Conservation (phyloP, 805 yeast genomes). For the Zygoascus biomembranicola region DNA sequence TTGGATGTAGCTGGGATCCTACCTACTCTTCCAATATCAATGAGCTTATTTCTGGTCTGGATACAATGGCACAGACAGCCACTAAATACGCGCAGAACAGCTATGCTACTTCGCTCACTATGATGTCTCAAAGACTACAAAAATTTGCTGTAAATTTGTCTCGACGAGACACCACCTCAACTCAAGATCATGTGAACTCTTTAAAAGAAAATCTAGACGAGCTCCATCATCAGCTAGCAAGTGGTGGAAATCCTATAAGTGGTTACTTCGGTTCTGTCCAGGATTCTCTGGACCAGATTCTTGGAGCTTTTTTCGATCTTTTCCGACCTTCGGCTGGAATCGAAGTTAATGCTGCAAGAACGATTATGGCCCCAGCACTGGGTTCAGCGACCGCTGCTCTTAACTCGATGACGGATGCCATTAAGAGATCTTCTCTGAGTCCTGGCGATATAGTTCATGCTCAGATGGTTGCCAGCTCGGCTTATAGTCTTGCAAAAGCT, state of each 20-base stretch:
- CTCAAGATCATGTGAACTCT: not conserved
- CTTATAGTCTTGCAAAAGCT: not conserved
- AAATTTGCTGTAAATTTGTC: not conserved
- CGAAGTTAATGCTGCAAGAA: not conserved
- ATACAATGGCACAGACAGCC: constrained; percentile 1
- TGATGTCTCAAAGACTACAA: constrained; percentile 5
- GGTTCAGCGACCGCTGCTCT: not conserved
- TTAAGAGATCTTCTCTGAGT: not conserved
- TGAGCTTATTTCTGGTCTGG: constrained; percentile 2
- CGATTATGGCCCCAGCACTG: not conserved
- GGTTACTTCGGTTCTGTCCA: not conserved
- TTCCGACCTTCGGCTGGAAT: not conserved
- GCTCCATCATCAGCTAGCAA: not conserved
- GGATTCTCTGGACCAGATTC: not conserved
- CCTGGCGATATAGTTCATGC: not conserved
- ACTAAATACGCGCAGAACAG: constrained; percentile 3
- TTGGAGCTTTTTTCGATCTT: not conserved
- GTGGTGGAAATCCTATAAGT: not conserved
- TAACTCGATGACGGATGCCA: not conserved
- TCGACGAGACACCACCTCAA: not conserved
- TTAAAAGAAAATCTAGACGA: not conserved
- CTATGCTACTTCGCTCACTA: constrained; percentile 2
- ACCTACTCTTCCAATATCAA: not conserved
- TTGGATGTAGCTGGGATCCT: not conserved
- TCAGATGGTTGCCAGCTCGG: not conserved